Evolutionary conservation across 441 rosid species (phyloP), one percentile per base, ranked within the genome.

Genomic region (Pelargonium australe): DNA sequence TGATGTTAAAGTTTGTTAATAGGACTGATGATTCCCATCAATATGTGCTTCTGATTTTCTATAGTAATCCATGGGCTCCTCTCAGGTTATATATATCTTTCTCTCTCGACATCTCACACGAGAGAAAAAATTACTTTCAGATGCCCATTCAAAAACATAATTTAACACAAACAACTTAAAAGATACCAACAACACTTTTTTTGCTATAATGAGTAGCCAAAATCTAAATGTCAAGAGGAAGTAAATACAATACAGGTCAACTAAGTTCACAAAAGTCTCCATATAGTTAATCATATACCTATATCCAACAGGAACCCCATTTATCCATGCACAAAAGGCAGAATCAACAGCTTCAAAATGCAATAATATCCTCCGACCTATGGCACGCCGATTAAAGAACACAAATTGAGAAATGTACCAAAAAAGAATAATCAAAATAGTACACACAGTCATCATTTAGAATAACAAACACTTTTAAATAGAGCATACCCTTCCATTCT

Each of bases 321-420:
- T 92, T 68, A 95, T 70, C 99, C 98, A 95, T 68, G 86, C 90
- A 74, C 82, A 87, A 75, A 92, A 92, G 41, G 98, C 99, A 70
- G 99, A 95, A 83, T 95, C 99, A 77, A 89, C 97, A 70, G 89
- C 99, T 84, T 92, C 98, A 80, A 95, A 95, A 79, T 95, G 99
- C 82, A 95, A 78, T 74, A 92, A 79, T 74, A 95, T 85, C 86
- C 99, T 86, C 45, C 97, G 90, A 76, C 95, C 99, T 95, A 85
- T 72, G 76, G 77, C 66, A 72, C 68, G 71, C 20, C 55, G 80
- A 74, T 70, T 23, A 62, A 60, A 25, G 28, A 64, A 65, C 58
- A 55, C 41, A 41, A 60, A 16, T 25, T 49, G 51, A 11, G n/a
- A 64, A 41, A 40, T 49, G 12, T 63, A 13, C 8, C 31, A 60